These are phyloP conservation scores for Mortierella sp. DNA, from an alignment of 371 early-diverging fungal species.

Conservation along the genomic window DNA sequence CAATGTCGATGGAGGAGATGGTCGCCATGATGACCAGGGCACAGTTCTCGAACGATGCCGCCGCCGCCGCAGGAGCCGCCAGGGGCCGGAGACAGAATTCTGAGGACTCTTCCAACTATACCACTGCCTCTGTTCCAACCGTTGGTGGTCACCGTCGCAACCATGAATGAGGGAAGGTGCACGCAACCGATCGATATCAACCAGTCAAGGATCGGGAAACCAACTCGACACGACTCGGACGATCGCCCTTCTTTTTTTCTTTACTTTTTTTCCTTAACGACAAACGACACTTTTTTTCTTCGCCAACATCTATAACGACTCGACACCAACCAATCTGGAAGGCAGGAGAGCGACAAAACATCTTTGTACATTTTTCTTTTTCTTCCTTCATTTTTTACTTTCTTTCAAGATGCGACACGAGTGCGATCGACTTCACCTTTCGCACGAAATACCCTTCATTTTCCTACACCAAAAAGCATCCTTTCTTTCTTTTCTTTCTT, in stretches of 20 bases:
- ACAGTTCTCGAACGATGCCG: conserved; percentile 38
- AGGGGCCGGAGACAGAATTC: conserved; percentile 32
- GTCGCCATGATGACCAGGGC: conserved; percentile 37
- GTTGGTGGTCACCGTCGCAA: conserved; percentile 51
- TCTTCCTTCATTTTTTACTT: neutral
- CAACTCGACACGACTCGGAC: too few species aligned
- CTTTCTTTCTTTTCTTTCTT: neutral
- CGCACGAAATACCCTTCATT: conserved; percentile 3
- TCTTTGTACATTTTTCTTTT: neutral
- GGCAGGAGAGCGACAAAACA: neutral
- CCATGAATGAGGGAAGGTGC: conserved; percentile 29
- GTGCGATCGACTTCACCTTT: too few species aligned
- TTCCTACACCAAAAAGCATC: neutral
- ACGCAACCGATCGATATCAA: neutral
- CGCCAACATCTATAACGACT: neutral
- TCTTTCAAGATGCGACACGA: neutral
- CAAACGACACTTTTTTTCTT: neutral
- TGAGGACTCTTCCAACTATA: conserved; percentile 33
- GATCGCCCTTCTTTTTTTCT: neutral
- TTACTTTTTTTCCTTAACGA: neutral
- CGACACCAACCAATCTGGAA: neutral
- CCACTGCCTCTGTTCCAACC: conserved; percentile 33
- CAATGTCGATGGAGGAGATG: conserved; percentile 47
- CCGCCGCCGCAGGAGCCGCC: conserved; percentile 34
- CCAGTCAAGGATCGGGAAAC: neutral